Evolutionary conservation across 371 early-diverging fungal species (phyloP).

Genomic region (Catenaria anguillulae): DNA sequence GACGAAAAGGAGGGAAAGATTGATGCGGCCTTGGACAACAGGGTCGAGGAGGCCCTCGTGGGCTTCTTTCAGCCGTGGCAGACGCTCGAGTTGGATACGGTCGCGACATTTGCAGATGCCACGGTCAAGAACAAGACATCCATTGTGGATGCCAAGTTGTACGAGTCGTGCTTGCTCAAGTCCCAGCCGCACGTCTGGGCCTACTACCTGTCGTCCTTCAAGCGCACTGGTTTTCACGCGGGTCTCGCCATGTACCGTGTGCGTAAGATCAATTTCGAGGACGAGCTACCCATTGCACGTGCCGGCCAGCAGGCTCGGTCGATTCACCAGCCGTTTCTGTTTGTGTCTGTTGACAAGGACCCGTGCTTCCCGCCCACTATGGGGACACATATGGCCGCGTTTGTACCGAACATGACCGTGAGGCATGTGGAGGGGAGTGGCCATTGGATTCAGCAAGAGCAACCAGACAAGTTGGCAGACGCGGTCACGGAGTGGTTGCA

Average conservation of each 20-base stretch:
- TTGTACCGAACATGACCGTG: background rate
- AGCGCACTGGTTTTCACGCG: conserved; percentile 6
- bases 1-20: background rate
- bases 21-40: background rate
- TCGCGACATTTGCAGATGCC: too few species aligned
- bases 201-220: background rate
- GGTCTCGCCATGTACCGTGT: background rate
- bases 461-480: background rate
- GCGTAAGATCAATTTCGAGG: background rate
- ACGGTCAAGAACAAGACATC: background rate
- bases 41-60: background rate
- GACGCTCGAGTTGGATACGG: background rate
- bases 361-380: conserved; percentile 6
- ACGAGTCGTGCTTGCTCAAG: background rate
- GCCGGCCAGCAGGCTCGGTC: background rate
- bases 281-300: background rate
- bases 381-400: background rate
- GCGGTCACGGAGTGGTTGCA: background rate
- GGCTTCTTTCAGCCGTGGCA: background rate
- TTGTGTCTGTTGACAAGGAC: background rate
- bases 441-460: conserved; percentile 1
- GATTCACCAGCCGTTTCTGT: background rate
- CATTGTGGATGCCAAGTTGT: background rate
- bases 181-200: background rate
- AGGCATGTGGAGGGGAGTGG: background rate